Base-by-base conservation (phyloP, 768 basidiomycete genomes). In the Pleurotus pulmonarius region DNA sequence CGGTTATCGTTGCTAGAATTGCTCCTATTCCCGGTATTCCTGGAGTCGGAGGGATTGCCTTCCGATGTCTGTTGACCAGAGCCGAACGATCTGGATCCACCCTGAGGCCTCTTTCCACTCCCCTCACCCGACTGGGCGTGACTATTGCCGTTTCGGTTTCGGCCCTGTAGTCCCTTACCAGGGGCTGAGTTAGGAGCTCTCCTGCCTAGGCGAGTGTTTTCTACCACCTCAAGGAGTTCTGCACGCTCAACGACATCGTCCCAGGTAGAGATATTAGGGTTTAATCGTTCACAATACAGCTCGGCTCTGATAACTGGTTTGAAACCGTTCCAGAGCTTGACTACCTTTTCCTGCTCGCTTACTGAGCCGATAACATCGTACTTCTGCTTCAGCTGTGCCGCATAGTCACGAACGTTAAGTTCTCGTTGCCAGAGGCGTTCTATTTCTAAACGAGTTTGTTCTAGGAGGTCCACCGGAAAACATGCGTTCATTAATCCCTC, bases 311-410 rank as follows among this genome's bases (percentile, higher is more conserved):
- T 63, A 13, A 60, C 46, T 0, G 51, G 18, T 1, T 59, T 51
- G 0, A 73, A 56, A 0, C 75, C 71, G 1, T 66, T 60, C 74
- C 73, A 80, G 0, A 78, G 60, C 7, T 65, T 62, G 6, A 67
- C 58, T 0, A 74, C 68, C 6, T 61, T 45, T 6, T 74, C 70
- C 0, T 58, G 55, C 4, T 70, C 56, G 3, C 67, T 62, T 0
- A 63, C 58, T 3, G 63, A 46, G 0, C 74, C 74, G 5, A 75
- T 69, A 53, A 71, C 69, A 9, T 43, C 7, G 13, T 15, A 18
- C 18, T 43, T 43, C 18, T 43, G 41, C 18, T 43, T 43, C 0
- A 70, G 59, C 26, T 69, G 57, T 18, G 66, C 64, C 11, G 67
- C 57, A 45, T 63, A 72, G 6, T 64, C 64, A 0, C 60, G 45